A percentile compares a stretch with the other conserved stretches of the same genome.
These are phyloP conservation scores for Exsudoporus frostii DNA, from an alignment of 768 basidiomycete genomes.

Conservation along the genomic window DNA sequence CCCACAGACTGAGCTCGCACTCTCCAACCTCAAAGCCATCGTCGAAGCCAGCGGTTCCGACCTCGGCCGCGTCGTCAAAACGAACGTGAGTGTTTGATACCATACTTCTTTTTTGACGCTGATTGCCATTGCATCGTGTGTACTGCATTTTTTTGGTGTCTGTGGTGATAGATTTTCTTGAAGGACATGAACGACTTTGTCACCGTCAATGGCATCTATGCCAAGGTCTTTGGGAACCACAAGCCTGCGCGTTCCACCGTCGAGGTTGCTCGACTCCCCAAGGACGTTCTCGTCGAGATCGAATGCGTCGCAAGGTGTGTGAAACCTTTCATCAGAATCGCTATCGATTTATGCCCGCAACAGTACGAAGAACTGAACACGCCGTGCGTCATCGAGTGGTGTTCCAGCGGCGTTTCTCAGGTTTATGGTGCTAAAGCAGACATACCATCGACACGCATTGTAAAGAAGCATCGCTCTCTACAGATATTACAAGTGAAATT, in stretches of 20 bases:
- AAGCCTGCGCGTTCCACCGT: conserved; percentile 93
- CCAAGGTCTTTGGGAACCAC: conserved; percentile 81
- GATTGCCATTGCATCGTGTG: not conserved
- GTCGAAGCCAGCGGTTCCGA: conserved; percentile 80
- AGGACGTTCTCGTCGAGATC: conserved; percentile 89
- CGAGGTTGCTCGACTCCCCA: conserved; percentile 85
- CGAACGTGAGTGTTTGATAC: conserved; percentile 59
- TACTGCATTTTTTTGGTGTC: not conserved
- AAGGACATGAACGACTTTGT: conserved; percentile 91
- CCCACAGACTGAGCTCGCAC: conserved; percentile 67
- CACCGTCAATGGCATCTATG: conserved; percentile 78
- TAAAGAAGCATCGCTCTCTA: not conserved
- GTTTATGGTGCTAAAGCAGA: not conserved
- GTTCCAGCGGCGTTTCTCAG: not conserved
- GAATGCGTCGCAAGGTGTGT: conserved; percentile 81
- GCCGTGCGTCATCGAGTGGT: not conserved
- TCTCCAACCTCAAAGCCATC: conserved; percentile 83
- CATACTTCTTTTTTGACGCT: not conserved
- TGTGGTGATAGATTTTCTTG: conserved; percentile 68
- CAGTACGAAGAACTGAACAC: conserved; percentile 21
- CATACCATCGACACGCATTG: not conserved
- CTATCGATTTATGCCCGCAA: not conserved
- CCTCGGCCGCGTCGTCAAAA: conserved; percentile 82
- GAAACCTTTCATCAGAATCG: not conserved
- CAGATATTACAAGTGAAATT: conserved; percentile 2